Base-by-base conservation (phyloP, 257 asterid species). In the Paulownia fortunei region DNA sequence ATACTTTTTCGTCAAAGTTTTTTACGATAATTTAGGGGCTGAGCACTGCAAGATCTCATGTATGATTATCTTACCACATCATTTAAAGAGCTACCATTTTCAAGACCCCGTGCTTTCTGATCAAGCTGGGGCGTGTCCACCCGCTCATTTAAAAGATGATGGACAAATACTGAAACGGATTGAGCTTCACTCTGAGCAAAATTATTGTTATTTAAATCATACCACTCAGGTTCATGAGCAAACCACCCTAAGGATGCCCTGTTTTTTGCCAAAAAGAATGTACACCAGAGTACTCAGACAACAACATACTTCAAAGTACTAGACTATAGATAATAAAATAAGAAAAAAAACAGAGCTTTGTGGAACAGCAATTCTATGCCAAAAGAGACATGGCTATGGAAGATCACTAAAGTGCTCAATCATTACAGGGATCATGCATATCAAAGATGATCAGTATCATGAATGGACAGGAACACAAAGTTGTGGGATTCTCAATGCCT, bases 161-260 rank as follows among this genome's bases (percentile, higher is more conserved):
- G 90, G 81, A 96, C 92, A 85, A 89, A 93, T 69, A 89, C 44
- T 74, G 96, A 89, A 81, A 96, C 83, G 24, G 98, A 93, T 74
- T 93, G 99, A 79, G 94, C 94, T 86, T 96, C 98, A 84, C 97
- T 86, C 75, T 90, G 94, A 73, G 97, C 86, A 84, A 96, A 92
- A 80, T 85, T 87, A 83, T 84, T 90, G 86, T 87, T 90, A 75
- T 88, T 90, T 84, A 85, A 58, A 85, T 96, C 98, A 86, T 72
- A 90, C 97, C 97, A 92, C 81, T 93, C 97, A 19, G 97, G 97
- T 84, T 89, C 92, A 78, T 89, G 92, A 81, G 97, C 92, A 90
- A 96, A 96, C 97, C 97, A 96, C 69, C 97, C 97, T 76, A 96
- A 83, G 61, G 98, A 84, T 52, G 99, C 92, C 88, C 99, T 96